Percentiles rank a stretch among this genome's conserved stretches.
phyloP scores from a whole-genome alignment of 2,329 filamentous ascomycete species.

The Curvularia hawaiiensis region DNA sequence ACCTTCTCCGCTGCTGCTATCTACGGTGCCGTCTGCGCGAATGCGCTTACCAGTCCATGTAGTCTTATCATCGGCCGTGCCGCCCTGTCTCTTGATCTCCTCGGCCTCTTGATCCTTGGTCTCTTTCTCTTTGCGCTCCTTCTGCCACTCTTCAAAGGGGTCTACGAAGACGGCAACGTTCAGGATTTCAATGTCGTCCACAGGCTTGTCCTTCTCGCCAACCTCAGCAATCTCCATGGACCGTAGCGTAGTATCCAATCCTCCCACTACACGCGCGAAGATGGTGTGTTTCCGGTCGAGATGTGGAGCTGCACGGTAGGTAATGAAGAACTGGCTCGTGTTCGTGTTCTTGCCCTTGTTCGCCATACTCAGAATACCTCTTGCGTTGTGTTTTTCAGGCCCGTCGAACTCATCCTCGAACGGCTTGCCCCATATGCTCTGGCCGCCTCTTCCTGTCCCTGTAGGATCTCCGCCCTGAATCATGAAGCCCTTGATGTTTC shows the following conservation, averaged over 20 bases:
- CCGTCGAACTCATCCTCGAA: conserved; percentile 95
- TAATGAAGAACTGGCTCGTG: conserved; percentile 93
- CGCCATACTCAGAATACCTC: conserved; percentile 89
- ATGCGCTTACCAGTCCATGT: conserved; percentile 98
- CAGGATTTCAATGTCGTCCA: conserved; percentile 78
- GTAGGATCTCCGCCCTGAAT: conserved; percentile 95
- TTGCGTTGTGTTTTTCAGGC: conserved; percentile 77
- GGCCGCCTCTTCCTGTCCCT: conserved; percentile 87
- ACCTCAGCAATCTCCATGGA: conserved; percentile 78
- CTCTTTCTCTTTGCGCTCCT: conserved; percentile 60
- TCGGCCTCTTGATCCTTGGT: conserved; percentile 69
- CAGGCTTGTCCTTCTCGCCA: conserved; percentile 75
- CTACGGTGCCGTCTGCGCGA: conserved; percentile 67
- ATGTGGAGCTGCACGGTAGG: conserved; percentile 82
- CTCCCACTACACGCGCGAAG: conserved; percentile 84
- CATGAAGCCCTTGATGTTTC: conserved; percentile 97
- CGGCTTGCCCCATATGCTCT: conserved; percentile 90
- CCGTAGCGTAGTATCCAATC: conserved; percentile 70
- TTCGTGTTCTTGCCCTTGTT: conserved; percentile 99
- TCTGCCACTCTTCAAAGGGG: conserved; percentile 92
- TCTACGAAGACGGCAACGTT: conserved; percentile 88
- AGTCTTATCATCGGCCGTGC: conserved; percentile 83
- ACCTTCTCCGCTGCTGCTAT: conserved; percentile 58
- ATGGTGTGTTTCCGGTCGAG: conserved; percentile 97
- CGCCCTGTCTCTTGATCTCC: conserved; percentile 67